Evolutionary conservation across 257 asterid species (phyloP), one percentile per base, ranked within the genome.

Genomic region (Solanum microdontum): DNA sequence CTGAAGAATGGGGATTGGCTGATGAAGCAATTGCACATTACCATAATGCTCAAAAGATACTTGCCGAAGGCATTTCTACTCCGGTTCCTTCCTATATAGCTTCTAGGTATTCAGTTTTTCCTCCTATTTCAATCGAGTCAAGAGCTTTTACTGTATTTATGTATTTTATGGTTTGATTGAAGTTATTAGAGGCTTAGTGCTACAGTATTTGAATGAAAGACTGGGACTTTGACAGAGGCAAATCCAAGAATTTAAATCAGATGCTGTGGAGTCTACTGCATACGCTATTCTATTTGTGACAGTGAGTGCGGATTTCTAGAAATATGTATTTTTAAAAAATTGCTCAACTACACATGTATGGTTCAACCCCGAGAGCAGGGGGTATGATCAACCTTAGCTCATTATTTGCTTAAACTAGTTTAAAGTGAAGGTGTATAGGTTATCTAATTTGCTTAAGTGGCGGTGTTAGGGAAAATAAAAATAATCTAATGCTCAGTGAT

Each of bases 1-100:
- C 98, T 36, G 99, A 97, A 82, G 99, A 97, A 89, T 97, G 99
- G 99, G 99, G 99, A 2, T 89, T 97, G 37, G 92, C 96, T 3
- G 95, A 92, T 33, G 98, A 93, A 75, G 99, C 99, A 45, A 76
- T 92, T 87, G 90, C 92, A 7, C 91, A 86, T 88, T 97, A 97
- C 85, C 95, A 93, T 86, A 92, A 87, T 62, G 96, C 99, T 55
- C 98, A 91, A 89, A 92, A 91, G 82, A 93, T 95, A 87, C 94
- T 95, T 43, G 80, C 84, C 48, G 99, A 97, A 91, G 98, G 93
- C 39, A 87, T 93, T 87, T 94, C 99, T 58, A 93, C 95, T 72
- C 99, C 99, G 2, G 97, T 93, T 83, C 99, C 98, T 85, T 97
- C 99, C 66, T 97, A 94, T 90, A 91, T 97, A 88, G 89, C 96